These are phyloP conservation scores for Aphanomyces invadans DNA, from an alignment of 352 stramenopile species.

Conservation along the genomic window DNA sequence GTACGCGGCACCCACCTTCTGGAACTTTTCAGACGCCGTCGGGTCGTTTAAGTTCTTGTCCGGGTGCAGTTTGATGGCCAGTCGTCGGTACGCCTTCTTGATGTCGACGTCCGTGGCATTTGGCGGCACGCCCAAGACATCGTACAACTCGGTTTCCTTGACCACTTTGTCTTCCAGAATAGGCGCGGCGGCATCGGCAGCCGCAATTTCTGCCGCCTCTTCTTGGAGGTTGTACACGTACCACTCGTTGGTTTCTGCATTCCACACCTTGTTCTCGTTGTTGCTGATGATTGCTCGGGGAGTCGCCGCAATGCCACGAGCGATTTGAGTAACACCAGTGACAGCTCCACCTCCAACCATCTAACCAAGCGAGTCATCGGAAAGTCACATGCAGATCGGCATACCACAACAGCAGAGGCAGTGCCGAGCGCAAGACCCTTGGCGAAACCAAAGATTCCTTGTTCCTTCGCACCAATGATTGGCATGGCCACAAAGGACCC, in stretches of 20 bases:
- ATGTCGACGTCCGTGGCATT: slow-evolving; percentile 49
- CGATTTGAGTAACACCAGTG: slow-evolving; percentile 27
- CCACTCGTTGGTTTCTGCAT: slow-evolving; percentile 48
- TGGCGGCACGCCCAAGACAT: slow-evolving; percentile 52
- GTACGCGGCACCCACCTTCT: slow-evolving; percentile 64
- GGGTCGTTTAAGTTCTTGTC: slow-evolving; percentile 59
- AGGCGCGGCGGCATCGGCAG: slow-evolving; percentile 25
- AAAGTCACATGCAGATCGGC: not conserved
- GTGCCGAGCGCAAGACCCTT: slow-evolving; percentile 31
- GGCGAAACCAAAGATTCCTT: slow-evolving; percentile 50
- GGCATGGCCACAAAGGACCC: slow-evolving; percentile 57
- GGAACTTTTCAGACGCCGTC: slow-evolving; percentile 56
- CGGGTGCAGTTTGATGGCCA: slow-evolving; percentile 62
- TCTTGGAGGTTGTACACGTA: slow-evolving; percentile 42
- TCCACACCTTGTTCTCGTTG: slow-evolving; percentile 61
- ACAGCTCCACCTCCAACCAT: slow-evolving; percentile 26
- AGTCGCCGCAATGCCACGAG: slow-evolving; percentile 25
- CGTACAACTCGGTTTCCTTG: slow-evolving; percentile 62
- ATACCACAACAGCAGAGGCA: slow-evolving; percentile 21
- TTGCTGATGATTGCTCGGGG: slow-evolving; percentile 23
- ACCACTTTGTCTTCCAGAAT: slow-evolving; percentile 37
- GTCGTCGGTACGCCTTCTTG: slow-evolving; percentile 67
- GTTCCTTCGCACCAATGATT: slow-evolving; percentile 55
- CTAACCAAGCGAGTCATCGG: not conserved
- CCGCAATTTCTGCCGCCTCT: slow-evolving; percentile 31